Evolutionary conservation across 148 eudicot genomes (phyloP), one percentile per base, ranked within the genome.

Genomic region (Cornus kousa): DNA sequence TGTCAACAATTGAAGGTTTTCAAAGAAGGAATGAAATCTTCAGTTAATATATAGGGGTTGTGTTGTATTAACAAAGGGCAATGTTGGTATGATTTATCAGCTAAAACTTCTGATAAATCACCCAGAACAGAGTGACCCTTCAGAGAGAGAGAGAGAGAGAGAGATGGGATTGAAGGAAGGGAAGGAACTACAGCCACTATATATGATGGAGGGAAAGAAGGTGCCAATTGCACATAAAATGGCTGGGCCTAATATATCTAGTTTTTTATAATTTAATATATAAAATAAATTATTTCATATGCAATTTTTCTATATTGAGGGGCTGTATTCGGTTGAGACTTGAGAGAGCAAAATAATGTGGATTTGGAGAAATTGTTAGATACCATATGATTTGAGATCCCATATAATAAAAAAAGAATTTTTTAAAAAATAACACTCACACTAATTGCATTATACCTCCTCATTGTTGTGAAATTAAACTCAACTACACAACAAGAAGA

Each of bases 31-130:
- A 59, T 8, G 9, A 55, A 14, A 55, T 55, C 60, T 11, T 55
- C 60, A 8, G 60, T 3, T 8, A 10, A 55, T 55, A 55, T 2
- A 55, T 11, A 40, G 32, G n/a, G 33, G 16, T n/a, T 75, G 66
- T 80, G 11, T 28, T 55, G 4, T 57, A 17, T 13, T 20, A 22
- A 24, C 22, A 73, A 62, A 70, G 33, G 74, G 77, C 74, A 87
- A 80, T 82, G 89, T 79, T 65, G 85, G 87, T 86, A 14, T 69
- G 83, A 79, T 88, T 86, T 89, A 91, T 88, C 89, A 86, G 87
- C 71, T 72, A 87, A 87, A 80, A 22, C 60, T 68, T 80, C 80
- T 86, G 88, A 88, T 86, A 87, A 87, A 89, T 88, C 76, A 79
- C 84, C 87, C 67, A 74, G 70, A 70, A 78, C 35, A 72, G 60